Base-by-base conservation (phyloP, 306 rosid species). In the Sechiopsis laciniata region DNA sequence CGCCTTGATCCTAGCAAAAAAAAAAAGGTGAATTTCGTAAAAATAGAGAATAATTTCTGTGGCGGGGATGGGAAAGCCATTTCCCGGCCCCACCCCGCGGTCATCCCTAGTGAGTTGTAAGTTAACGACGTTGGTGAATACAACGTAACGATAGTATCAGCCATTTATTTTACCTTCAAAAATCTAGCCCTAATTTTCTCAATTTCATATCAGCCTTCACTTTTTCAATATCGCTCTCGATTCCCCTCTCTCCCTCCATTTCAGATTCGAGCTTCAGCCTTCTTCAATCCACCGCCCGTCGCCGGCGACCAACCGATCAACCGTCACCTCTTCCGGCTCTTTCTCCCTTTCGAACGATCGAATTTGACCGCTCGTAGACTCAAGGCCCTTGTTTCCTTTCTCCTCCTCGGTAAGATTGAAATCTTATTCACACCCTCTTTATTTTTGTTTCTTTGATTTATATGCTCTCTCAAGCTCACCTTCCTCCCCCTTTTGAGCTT, bases 371-470 rank as follows among this genome's bases (percentile, higher is more conserved):
- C 17, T 65, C 6, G 35, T 5, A 11, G 17, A 42, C 32, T 42
- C 71, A 5, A 42, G 10, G n/a, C 32, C 2, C 29, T 19, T 65
- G 19, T 65, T 19, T 65, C 54, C 10, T 65, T 17, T 42, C 32
- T 65, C 54, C 42, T 65, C 71, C 71, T 65, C 54, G 71, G 71
- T 65, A 65, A 40, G 54, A 2, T 19, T 65, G 71, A 65, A 0
- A 10, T 65, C 17, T 12, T 42, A 16, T n/a, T 42, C 71, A 42
- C 71, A 42, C 42, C 40, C 50, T 65, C 71, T n/a, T 65, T n/a
- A 16, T 65, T 65, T 40, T 42, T 10, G 5, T 10, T 65, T 17
- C 29, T 65, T 65, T 65, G 53, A 65, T 40, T 42, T 40, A 21
- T 40, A n/a, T n/a, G 71, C 29, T 4, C 71, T n/a, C 71, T 17